A percentile compares a stretch with the other conserved stretches of the same genome.
Conservation (phyloP, 352 stramenopile species). For the Pythium volutum region DNA sequence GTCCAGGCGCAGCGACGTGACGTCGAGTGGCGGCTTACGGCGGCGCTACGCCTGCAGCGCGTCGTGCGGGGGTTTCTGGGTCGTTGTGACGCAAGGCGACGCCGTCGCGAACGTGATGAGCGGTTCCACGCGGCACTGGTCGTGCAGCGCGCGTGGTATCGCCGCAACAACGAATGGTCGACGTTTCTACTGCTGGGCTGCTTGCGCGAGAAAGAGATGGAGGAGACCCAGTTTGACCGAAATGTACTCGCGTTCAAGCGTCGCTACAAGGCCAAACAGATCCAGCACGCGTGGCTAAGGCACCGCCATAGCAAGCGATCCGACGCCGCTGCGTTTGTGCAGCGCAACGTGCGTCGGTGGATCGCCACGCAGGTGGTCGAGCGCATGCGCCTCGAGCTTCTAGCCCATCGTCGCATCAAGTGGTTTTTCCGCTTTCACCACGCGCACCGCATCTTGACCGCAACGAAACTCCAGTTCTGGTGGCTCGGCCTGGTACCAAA, state of each 20-base stretch:
- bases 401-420: conserved; percentile 73
- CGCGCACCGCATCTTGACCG: conserved; percentile 33
- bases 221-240: conserved; percentile 50
- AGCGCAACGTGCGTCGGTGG: conserved; percentile 44
- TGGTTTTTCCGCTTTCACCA: conserved; percentile 72
- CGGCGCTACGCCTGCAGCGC: conserved; percentile 45
- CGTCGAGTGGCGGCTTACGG: conserved; percentile 42
- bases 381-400: conserved; percentile 32
- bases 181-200: conserved; percentile 81
- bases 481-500: conserved; percentile 57
- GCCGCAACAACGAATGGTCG: conserved; percentile 78
- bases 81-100: conserved; percentile 26
- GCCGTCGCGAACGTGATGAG: conserved; percentile 31
- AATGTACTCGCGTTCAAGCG: conserved; percentile 42
- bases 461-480: conserved; percentile 60
- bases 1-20: conserved; percentile 47
- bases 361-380: conserved; percentile 27
- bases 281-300: conserved; percentile 38
- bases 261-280: conserved; percentile 38
- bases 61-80: conserved; percentile 56
- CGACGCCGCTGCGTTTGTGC: conserved; percentile 36
- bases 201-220: conserved; percentile 59
- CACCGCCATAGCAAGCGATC: conserved; percentile 30
- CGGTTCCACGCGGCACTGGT: conserved; percentile 62
- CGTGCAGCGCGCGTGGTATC: conserved; percentile 80